Conservation (phyloP, 192 early-diverging fungal genomes). For the Funneliformis geosporum region DNA sequence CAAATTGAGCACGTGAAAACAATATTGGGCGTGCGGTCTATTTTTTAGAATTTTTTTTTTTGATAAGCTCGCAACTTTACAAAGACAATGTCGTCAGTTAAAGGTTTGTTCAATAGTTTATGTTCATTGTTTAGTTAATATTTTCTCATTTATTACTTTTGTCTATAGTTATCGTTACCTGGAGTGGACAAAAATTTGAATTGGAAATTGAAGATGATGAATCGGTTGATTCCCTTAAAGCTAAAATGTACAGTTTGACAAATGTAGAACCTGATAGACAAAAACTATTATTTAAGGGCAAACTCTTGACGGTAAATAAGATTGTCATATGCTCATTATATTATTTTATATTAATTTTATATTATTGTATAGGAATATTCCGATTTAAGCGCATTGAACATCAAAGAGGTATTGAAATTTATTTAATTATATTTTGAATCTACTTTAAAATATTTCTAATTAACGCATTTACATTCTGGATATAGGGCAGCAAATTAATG, state of each 20-base stretch:
- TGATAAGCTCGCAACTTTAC: too few relatives aligned
- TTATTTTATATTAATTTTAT: neutral
- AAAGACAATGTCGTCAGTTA: neutral
- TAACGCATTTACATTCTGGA: neutral
- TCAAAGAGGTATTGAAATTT: conserved; percentile 63
- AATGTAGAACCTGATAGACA: conserved; percentile 91
- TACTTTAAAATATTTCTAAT: neutral
- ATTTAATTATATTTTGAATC: conserved; percentile 17
- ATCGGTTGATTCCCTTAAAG: conserved; percentile 81
- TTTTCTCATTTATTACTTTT: conserved; percentile 10
- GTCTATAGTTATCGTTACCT: conserved; percentile 81
- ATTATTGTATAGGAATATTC: conserved; percentile 67
- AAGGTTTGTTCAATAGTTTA: neutral
- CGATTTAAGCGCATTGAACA: conserved; percentile 67
- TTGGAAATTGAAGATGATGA: conserved; percentile 75
- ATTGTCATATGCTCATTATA: neutral
- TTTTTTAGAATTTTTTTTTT: too few relatives aligned
- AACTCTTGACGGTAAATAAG: conserved; percentile 73
- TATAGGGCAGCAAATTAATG: conserved; percentile 41
- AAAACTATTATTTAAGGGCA: conserved; percentile 94
- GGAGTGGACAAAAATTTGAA: conserved; percentile 85
- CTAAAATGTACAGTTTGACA: conserved; percentile 86
- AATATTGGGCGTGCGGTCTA: too few relatives aligned
- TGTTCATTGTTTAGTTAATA: neutral
- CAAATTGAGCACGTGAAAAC: too few relatives aligned